phyloP scores from a whole-genome alignment of 108 stramenopile species.

The Fragilaria crotonensis region DNA sequence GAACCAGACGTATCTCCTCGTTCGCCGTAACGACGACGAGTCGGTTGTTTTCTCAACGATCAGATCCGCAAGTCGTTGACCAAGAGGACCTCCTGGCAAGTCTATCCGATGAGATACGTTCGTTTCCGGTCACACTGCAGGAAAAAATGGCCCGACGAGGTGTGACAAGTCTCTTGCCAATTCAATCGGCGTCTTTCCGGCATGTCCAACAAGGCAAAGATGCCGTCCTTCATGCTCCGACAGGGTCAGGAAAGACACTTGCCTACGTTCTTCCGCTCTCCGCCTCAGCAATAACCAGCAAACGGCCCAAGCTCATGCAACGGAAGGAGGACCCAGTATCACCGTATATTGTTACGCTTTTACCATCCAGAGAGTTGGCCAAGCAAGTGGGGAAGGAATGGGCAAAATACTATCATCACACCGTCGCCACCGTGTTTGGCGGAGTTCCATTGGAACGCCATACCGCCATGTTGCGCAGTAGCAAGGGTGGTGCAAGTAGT shows the following conservation, averaged over 20 bases:
- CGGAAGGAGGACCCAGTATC: slow-evolving; percentile 22
- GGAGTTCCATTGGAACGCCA: slow-evolving; percentile 38
- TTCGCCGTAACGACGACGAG: too few relatives aligned
- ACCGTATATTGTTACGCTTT: slow-evolving; percentile 30
- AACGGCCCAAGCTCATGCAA: slow-evolving; percentile 20
- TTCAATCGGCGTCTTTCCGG: slow-evolving; percentile 33
- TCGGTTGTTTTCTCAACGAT: too few relatives aligned
- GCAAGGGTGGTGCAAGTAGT: slow-evolving; percentile 45
- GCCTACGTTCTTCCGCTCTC: slow-evolving; percentile 34
- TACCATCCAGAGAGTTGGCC: slow-evolving; percentile 43
- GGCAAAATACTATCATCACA: slow-evolving; percentile 26
- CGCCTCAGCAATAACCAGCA: slow-evolving; percentile 20
- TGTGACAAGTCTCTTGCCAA: slow-evolving; percentile 21
- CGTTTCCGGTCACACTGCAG: background rate
- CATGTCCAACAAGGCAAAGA: slow-evolving; percentile 32
- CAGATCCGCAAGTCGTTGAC: too few relatives aligned
- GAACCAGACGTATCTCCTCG: too few relatives aligned
- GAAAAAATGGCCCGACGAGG: slow-evolving; percentile 7
- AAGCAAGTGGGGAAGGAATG: slow-evolving; percentile 37
- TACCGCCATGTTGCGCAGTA: slow-evolving; percentile 33
- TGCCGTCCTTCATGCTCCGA: slow-evolving; percentile 39
- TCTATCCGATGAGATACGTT: too few relatives aligned
- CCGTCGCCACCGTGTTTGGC: slow-evolving; percentile 39
- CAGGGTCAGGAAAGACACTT: slow-evolving; percentile 39
- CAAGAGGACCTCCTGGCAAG: too few relatives aligned